A percentile compares a stretch with the other conserved stretches of the same genome.
phyloP scores from a whole-genome alignment of 768 basidiomycete genomes.

The Boletales sp. region DNA sequence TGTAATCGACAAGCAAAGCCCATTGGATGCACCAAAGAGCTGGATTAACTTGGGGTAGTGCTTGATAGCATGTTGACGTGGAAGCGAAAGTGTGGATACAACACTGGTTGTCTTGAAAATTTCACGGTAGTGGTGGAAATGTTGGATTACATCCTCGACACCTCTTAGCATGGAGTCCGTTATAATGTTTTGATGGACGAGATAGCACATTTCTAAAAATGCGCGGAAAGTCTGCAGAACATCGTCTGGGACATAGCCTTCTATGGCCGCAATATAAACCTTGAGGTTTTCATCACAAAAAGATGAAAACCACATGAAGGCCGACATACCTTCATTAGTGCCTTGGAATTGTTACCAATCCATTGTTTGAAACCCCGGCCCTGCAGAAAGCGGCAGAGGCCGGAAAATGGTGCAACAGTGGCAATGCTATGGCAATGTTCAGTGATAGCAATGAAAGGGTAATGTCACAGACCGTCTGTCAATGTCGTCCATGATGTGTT shows the following conservation, averaged over 20 bases:
- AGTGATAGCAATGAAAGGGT: too few relatives aligned
- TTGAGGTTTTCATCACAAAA: too few relatives aligned
- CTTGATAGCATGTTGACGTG: background rate
- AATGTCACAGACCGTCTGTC: background rate
- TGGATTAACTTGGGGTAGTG: background rate
- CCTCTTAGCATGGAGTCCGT: background rate
- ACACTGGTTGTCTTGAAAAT: background rate
- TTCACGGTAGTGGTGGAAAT: background rate
- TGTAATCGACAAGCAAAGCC: background rate
- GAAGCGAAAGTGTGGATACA: background rate
- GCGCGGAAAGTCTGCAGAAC: background rate
- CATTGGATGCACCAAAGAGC: background rate
- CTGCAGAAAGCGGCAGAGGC: background rate
- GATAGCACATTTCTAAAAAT: background rate
- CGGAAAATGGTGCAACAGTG: background rate
- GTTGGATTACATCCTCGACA: background rate
- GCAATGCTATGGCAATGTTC: background rate
- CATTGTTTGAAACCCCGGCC: background rate
- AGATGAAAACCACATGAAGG: too few relatives aligned
- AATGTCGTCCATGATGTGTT: background rate
- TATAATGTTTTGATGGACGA: background rate
- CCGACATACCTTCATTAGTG: constrained; percentile 8
- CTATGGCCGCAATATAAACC: too few relatives aligned
- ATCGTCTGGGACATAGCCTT: background rate
- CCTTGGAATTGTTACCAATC: background rate